Percentiles rank a stretch among this genome's conserved stretches.
These are phyloP conservation scores for Penicillium bialowiezense DNA, from an alignment of 495 filamentous ascomycete species.

Conservation along the genomic window DNA sequence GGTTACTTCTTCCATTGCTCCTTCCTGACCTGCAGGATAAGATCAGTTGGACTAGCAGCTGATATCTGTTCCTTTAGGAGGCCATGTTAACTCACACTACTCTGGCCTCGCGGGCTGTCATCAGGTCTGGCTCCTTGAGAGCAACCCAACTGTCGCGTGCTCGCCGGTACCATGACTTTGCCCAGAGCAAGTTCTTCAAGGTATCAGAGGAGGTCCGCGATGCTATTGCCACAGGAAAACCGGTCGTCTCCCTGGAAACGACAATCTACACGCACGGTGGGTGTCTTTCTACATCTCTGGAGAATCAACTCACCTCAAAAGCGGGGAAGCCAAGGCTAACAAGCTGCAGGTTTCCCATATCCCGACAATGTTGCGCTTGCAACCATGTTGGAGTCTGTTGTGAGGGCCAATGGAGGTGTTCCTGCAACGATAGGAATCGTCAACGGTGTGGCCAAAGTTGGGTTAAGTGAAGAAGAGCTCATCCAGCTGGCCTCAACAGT, in stretches of 20 bases:
- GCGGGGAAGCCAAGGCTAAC: slow-evolving; percentile 17
- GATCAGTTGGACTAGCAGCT: background rate
- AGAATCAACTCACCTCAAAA: background rate
- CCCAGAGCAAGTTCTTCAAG: slow-evolving; percentile 56
- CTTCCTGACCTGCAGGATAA: background rate
- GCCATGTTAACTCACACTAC: slow-evolving; percentile 18
- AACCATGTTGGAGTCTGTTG: slow-evolving; percentile 65
- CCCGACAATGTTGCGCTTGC: slow-evolving; percentile 75
- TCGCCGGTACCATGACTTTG: slow-evolving; percentile 33
- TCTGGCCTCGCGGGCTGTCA: slow-evolving; percentile 28
- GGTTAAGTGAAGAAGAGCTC: slow-evolving; percentile 67
- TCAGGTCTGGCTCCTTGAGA: slow-evolving; percentile 18
- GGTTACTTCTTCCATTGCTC: slow-evolving; percentile 11
- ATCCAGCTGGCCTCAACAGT: slow-evolving; percentile 65
- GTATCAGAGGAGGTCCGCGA: slow-evolving; percentile 80
- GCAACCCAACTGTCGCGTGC: slow-evolving; percentile 11
- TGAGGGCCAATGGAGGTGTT: slow-evolving; percentile 77
- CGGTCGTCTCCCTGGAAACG: slow-evolving; percentile 88
- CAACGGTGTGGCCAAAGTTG: slow-evolving; percentile 77
- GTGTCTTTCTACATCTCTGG: background rate
- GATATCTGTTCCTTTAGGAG: background rate
- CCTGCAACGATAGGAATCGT: slow-evolving; percentile 91
- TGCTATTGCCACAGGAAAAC: slow-evolving; percentile 66
- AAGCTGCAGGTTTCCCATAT: slow-evolving; percentile 73
- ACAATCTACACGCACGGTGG: slow-evolving; percentile 83